Base-by-base conservation (phyloP, 768 basidiomycete genomes). In the Termitomyces sp. region DNA sequence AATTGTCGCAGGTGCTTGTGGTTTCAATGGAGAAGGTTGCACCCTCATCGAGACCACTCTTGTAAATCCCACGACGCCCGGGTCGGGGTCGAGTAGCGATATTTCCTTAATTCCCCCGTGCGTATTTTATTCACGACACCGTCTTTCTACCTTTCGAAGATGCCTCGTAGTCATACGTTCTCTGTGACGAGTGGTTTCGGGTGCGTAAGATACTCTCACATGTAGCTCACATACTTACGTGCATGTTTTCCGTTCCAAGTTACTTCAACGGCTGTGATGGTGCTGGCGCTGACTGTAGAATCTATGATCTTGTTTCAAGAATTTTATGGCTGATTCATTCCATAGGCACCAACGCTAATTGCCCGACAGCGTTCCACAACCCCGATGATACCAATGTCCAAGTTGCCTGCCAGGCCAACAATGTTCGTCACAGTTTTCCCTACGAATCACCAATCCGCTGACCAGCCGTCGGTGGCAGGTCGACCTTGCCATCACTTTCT, bases 211-310 rank as follows among this genome's bases (percentile, higher is more conserved):
- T 29, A 11, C 25, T 51, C 50, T 32, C 45, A 17, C 6, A 42
- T 17, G 4, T 34, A 14, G 1, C 10, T 32, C 25, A 25, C 17
- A 17, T 45, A 19, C 48, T 45, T 12, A 57, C 34, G 9, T 23
- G 31, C 12, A 44, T 37, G 21, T 50, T 44, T 17, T 11, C n/a
- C 34, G 19, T n/a, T 55, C 2, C 14, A 48, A 76, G 77, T 16
- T 80, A 75, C 64, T 77, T 62, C 64, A 65, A 72, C 54, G 77
- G 78, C 8, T 80, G 78, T 51, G 68, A 78, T 49, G 74, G 75
- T 40, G 58, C 66, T 17, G 79, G 79, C 4, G 69, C 74, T n/a
- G 66, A 72, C 59, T 81, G 79, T 77, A 60, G 66, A 74, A 61
- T 4, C 31, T 43, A n/a, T 14, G 2, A 5, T 19, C 31, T 9